Evolutionary conservation across 192 early-diverging fungal species (phyloP), one percentile per base, ranked within the genome.

Genomic region (Backusella liffmaniae): DNA sequence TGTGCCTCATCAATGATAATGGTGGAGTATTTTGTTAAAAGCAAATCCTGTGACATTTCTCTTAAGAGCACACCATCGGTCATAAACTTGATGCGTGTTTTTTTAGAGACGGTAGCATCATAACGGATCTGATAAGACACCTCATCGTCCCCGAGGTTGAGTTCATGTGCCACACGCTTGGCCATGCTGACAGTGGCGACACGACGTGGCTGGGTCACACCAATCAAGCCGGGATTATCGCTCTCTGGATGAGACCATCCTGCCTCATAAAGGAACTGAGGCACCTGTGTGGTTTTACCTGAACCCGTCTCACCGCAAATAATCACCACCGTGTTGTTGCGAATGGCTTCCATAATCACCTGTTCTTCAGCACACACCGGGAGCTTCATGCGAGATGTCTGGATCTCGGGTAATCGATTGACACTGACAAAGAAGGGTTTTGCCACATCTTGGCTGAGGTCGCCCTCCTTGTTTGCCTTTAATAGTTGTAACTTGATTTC

Each of bases 1-100:
- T 99, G 98, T 5, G 98, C 97, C 82, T 99, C 98, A 80, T 99
- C 98, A 44, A 98, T 94, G 66, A 99, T 97, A 34, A 99, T 93
- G 32, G 90, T 94, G 2, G 96, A 97, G 79, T 99, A 99, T 79
- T 94, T 90, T 36, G 90, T 88, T n/a, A 99, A 81, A 26, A 99
- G 84, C 53, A 99, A 83, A 77, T 98, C 98, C 37, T 81, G 83
- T 18, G 92, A 87, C 51, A 99, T 86, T 82, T 99, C 98, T 42
- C 97, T 91, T 56, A 99, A 88, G 71, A 99, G 83, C 75, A 99
- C 96, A 86, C 98, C 98, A 83, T 99, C 98, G 6, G 98, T 99
- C 97, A 99, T 98, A 74, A 99, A 99, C 85, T 99, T 98, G 74
- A 99, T 94, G 18, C 94, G 86, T 5, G 97, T 98, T 9, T 88